Evolutionary conservation across 257 asterid genomes (phyloP).

Genomic region (Ocimum tenuiflorum): DNA sequence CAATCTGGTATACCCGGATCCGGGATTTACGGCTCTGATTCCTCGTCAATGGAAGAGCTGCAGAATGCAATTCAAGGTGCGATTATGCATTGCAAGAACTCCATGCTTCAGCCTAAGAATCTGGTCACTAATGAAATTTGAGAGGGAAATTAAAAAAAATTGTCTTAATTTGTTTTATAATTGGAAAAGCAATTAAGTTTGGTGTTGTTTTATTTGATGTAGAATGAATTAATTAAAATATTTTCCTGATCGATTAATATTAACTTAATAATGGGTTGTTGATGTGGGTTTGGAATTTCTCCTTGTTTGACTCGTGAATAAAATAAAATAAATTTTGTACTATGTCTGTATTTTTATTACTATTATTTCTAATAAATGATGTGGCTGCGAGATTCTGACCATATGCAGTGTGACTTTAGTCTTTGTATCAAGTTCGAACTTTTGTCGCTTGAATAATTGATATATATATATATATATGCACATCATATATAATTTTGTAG

Average conservation of each 20-base stretch:
- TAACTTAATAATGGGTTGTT: constrained; percentile 6
- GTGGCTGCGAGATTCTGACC: constrained; percentile 17
- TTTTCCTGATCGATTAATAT: background rate
- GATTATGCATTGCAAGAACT: constrained; percentile 78
- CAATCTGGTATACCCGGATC: constrained; percentile 27
- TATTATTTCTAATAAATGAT: background rate
- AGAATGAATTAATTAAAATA: constrained; percentile 21
- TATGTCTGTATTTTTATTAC: constrained; percentile 12
- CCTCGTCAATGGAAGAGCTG: constrained; percentile 84
- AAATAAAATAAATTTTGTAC: background rate
- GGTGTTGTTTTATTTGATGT: constrained; percentile 9
- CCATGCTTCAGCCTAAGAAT: constrained; percentile 45
- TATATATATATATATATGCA: background rate
- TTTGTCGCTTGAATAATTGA: background rate
- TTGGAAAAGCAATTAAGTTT: background rate
- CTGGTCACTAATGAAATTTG: constrained; percentile 40
- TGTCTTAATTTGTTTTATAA: background rate
- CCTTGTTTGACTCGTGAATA: constrained; percentile 15
- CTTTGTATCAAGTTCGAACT: background rate
- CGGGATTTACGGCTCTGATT: constrained; percentile 23
- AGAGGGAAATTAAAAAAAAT: background rate
- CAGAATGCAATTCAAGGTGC: constrained; percentile 86
- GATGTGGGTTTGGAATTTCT: constrained; percentile 6
- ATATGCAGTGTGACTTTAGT: constrained; percentile 19
- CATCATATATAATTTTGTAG: background rate